A percentile compares a stretch with the other conserved stretches of the same genome.
These are phyloP conservation scores for Lumnitzera racemosa DNA, from an alignment of 345 rosid genomes.

Conservation along the genomic window DNA sequence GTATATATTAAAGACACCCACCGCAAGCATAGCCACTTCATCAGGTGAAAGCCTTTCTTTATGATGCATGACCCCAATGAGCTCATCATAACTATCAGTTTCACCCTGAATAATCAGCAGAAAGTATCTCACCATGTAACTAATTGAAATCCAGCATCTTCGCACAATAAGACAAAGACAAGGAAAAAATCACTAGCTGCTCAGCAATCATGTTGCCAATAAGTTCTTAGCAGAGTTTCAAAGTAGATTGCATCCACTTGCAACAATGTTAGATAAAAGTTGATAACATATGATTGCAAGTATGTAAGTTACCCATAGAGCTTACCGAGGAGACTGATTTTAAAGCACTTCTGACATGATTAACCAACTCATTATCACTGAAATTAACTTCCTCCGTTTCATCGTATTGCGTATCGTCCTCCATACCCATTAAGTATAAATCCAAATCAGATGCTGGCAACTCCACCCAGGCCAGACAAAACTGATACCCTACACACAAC, in stretches of 20 bases:
- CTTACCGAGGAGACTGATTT: conserved; percentile 13
- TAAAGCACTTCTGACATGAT: conserved; percentile 41
- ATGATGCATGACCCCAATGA: conserved; percentile 53
- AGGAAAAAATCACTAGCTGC: not conserved
- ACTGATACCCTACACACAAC: no score
- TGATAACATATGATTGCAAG: not conserved
- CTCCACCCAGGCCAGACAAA: no score
- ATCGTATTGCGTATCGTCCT: no score
- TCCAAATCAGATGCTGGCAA: no score
- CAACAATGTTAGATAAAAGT: not conserved
- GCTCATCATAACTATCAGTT: conserved; percentile 42
- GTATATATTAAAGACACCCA: conserved; percentile 12
- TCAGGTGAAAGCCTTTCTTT: conserved; percentile 31
- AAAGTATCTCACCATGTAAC: not conserved
- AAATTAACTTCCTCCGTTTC: conserved; percentile 25
- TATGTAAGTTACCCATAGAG: not conserved
- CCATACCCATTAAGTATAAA: no score
- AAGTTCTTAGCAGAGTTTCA: no score
- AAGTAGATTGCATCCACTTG: not conserved
- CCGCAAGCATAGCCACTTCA: conserved; percentile 73
- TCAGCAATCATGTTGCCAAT: not conserved
- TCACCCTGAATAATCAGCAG: conserved; percentile 39
- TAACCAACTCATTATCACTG: conserved; percentile 40
- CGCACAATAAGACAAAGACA: not conserved
- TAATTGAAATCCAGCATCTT: not conserved